Conservation (phyloP, 1,284 basidiomycete species). For the Amylostereum chailletii region DNA sequence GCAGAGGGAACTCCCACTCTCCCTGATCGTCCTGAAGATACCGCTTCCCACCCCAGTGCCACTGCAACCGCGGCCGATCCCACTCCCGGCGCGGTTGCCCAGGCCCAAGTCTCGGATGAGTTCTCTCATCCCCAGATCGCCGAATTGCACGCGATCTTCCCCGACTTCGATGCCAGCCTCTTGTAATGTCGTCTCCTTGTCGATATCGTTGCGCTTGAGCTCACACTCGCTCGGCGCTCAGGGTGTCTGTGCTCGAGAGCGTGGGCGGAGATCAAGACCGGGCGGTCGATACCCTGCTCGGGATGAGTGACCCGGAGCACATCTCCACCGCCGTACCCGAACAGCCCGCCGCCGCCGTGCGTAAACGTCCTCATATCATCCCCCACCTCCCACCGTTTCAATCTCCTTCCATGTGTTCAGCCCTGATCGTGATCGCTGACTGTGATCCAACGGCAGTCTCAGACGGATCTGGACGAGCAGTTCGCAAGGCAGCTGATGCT, state of each 20-base stretch:
- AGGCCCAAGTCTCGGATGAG: too few relatives aligned
- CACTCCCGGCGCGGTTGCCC: too few relatives aligned
- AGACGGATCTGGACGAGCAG: slow-evolving; percentile 67
- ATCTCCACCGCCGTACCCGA: slow-evolving; percentile 22
- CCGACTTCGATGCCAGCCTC: slow-evolving; percentile 64
- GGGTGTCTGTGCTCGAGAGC: slow-evolving; percentile 49
- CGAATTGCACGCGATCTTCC: slow-evolving; percentile 63
- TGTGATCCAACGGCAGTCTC: slow-evolving; percentile 27
- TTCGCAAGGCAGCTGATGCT: slow-evolving; percentile 61
- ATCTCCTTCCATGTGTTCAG: background rate
- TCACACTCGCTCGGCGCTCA: slow-evolving; percentile 7
- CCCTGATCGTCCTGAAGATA: too few relatives aligned
- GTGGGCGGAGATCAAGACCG: slow-evolving; percentile 57
- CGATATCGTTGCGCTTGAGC: slow-evolving; percentile 1
- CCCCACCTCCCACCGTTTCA: background rate
- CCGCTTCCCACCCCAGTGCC: too few relatives aligned
- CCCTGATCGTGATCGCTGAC: background rate
- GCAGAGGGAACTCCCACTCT: too few relatives aligned
- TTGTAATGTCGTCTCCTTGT: slow-evolving; percentile 36
- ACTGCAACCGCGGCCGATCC: background rate
- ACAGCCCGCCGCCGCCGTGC: slow-evolving; percentile 16
- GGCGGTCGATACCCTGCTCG: slow-evolving; percentile 64
- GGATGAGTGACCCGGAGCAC: slow-evolving; percentile 76
- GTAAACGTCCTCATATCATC: slow-evolving; percentile 3
- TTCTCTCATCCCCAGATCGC: slow-evolving; percentile 38